Evolutionary conservation across 306 rosid species (phyloP).

Genomic region (Fragaria ananassa): DNA sequence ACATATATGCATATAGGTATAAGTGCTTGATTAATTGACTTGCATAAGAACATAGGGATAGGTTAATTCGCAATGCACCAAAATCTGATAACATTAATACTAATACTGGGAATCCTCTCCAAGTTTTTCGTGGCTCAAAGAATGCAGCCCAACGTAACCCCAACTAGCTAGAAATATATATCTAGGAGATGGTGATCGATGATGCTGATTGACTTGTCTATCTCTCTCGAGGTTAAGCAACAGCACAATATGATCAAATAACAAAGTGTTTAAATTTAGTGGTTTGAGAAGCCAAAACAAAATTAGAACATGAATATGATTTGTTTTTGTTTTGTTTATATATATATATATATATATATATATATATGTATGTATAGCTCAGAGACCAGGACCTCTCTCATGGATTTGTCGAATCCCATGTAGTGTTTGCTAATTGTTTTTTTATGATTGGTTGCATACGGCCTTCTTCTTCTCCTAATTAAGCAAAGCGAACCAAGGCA

Average conservation of each 20-base stretch:
- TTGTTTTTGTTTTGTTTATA: background rate
- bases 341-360: no score
- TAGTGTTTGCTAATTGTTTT: constrained; percentile 31
- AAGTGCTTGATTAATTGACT: constrained; percentile 37
- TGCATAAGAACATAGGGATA: constrained; percentile 33
- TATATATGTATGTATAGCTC: constrained; percentile 8
- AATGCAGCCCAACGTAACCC: constrained; percentile 15
- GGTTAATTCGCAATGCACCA: constrained; percentile 30
- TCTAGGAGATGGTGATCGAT: constrained; percentile 34
- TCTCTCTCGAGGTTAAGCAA: constrained; percentile 6
- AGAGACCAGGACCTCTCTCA: constrained; percentile 8
- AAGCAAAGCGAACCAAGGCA: background rate
- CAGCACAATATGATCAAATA: constrained; percentile 18
- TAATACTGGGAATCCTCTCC: constrained; percentile 24
- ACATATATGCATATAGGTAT: constrained; percentile 20
- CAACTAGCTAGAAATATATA: constrained; percentile 1
- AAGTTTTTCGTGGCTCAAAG: constrained; percentile 62
- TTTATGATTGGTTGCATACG: constrained; percentile 29
- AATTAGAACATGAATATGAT: background rate
- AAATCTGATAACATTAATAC: constrained; percentile 2
- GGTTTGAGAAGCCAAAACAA: constrained; percentile 30
- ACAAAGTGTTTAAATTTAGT: constrained; percentile 4
- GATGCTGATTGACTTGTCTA: constrained; percentile 36
- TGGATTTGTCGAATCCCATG: constrained; percentile 47
- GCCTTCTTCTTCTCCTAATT: constrained; percentile 1